These are phyloP conservation scores for Sporobolomyces pararoseus DNA, from an alignment of 768 basidiomycete genomes.

Conservation along the genomic window DNA sequence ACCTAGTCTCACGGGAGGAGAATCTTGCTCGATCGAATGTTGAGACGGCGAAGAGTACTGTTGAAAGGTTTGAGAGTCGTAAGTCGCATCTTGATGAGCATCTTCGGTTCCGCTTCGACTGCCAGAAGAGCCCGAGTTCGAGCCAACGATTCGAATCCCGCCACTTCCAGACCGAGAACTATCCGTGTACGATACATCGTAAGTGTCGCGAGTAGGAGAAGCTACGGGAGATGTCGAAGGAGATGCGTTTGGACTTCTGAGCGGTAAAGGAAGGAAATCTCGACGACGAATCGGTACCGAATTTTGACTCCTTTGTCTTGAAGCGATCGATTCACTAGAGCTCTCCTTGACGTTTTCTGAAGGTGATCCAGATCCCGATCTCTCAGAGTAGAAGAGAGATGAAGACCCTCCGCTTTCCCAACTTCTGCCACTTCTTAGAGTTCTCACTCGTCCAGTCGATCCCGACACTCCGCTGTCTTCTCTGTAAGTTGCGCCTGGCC, in stretches of 20 bases:
- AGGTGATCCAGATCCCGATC: constrained; percentile 19
- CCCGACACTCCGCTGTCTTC: constrained; percentile 21
- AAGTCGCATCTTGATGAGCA: constrained; percentile 7
- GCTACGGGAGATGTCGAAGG: constrained; percentile 6
- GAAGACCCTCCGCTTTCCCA: constrained; percentile 40
- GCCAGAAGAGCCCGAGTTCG: constrained; percentile 13
- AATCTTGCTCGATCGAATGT: constrained; percentile 16
- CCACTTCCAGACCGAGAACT: no score
- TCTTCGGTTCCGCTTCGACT: constrained; percentile 3
- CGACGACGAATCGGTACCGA: constrained; percentile 39
- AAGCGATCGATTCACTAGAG: constrained; percentile 12
- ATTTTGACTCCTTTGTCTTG: constrained; percentile 1
- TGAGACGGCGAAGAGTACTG: constrained; percentile 32
- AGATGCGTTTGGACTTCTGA: constrained; percentile 8
- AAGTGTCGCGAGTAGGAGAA: constrained; percentile 18
- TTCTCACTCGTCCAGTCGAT: constrained; percentile 4
- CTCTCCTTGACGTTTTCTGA: constrained; percentile 2
- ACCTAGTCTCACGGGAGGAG: constrained; percentile 36
- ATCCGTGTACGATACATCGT: constrained; percentile 13
- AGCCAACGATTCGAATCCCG: constrained; percentile 32
- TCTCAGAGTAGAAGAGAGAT: constrained; percentile 43
- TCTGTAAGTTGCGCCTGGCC: constrained; percentile 24
- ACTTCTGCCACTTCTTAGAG: constrained; percentile 19
- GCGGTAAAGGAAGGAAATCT: constrained; percentile 40
- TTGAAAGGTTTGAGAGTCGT: constrained; percentile 19